Evolutionary conservation across 2,329 filamentous ascomycete genomes (phyloP), one percentile per base, ranked within the genome.

Genomic region (Scedosporium apiospermum): DNA sequence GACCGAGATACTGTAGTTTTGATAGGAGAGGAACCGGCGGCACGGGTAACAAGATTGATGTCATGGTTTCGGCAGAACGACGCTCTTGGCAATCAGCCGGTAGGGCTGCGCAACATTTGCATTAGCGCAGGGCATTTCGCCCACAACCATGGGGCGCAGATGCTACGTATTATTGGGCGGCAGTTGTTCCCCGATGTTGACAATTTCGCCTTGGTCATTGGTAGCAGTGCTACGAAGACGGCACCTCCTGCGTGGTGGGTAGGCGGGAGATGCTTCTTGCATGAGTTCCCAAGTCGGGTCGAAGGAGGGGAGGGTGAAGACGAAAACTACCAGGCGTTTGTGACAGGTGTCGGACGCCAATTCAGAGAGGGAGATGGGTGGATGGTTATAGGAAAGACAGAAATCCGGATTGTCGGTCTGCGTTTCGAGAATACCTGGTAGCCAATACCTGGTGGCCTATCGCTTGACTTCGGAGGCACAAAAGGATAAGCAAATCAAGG

Each of bases 1-100:
- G 57, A 58, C 21, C 57, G 57, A 42, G 57, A 58, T 58, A 58
- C 57, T 18, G n/a, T 58, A 41, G 57, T 42, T 42, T 18, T 58
- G 30, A 6, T 58, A 6, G 57, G 30, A 58, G 57, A 58, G 27
- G 57, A 41, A 6, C 57, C 57, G 5, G 57, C 27, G 23, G 3
- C 34, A n/a, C 30, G 57, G n/a, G 27, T 41, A 23, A 41, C 30
- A 6, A 27, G 21, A 21, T 23, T 58, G 16, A 18, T 58, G n/a
- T 21, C 21, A 6, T 58, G 57, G 57, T 18, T 58, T 23, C 26
- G 57, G 4, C 30, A 42, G 7, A 34, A 58, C 2, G 57, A 38
- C 14, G 4, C 26, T 18, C 26, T 23, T 6, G 10, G 44, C 44
- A 9, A 21, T 49, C 44, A n/a, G 6, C 44, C 16, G 14, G n/a